phyloP scores from a whole-genome alignment of 225 moss, liverwort and hornwort genomes.

The Marchantia polymorpha region DNA sequence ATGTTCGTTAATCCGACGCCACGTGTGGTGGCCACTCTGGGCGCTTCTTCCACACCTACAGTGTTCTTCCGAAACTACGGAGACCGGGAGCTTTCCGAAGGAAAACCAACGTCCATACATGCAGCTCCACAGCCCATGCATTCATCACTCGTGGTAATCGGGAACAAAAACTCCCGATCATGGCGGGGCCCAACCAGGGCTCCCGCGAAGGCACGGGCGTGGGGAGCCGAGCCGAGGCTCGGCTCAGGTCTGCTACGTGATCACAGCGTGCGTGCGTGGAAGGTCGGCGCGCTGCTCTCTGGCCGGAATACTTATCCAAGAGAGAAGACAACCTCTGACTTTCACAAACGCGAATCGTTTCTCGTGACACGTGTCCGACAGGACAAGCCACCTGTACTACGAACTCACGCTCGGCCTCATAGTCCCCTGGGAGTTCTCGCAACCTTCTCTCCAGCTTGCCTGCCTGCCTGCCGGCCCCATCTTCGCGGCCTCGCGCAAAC shows the following conservation, averaged over 20 bases:
- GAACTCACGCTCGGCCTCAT: not conserved
- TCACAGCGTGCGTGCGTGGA: slow-evolving; percentile 5
- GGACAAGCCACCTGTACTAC: not conserved
- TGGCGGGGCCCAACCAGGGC: not conserved
- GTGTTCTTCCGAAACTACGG: not conserved
- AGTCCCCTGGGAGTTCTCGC: not conserved
- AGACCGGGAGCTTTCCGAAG: not conserved
- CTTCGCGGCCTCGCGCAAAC: not conserved
- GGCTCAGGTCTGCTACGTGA: not conserved
- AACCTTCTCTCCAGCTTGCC: no score
- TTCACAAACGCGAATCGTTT: not conserved
- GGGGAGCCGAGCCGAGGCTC: not conserved
- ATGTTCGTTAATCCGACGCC: not conserved
- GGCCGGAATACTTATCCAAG: slow-evolving; percentile 13
- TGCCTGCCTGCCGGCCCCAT: slow-evolving; percentile 1
- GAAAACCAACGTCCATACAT: not conserved
- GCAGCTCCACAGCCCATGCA: not conserved
- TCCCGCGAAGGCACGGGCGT: not conserved
- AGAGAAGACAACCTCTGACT: slow-evolving; percentile 4
- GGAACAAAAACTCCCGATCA: not conserved
- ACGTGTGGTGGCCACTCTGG: not conserved
- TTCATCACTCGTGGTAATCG: not conserved
- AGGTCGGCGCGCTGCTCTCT: slow-evolving; percentile 8
- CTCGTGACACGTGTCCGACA: slow-evolving; percentile 5
- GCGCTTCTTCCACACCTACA: not conserved